A percentile compares a stretch with the other conserved stretches of the same genome.
Evolutionary conservation across 1,284 basidiomycete genomes (phyloP).

Genomic region (Phellopilus nigrolimitatus): DNA sequence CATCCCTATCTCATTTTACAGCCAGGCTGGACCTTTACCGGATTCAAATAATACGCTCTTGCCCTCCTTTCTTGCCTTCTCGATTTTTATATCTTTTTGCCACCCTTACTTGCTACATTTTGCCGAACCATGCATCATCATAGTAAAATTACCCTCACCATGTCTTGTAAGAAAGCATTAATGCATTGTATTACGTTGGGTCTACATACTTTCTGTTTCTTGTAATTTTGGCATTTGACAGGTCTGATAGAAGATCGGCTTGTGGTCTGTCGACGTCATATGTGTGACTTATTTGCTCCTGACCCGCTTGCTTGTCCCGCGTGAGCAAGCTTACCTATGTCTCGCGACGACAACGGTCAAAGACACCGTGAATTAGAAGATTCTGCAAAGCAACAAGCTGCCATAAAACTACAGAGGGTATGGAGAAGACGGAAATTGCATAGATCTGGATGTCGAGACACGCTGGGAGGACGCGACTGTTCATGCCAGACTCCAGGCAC

Average conservation of each 20-base stretch:
- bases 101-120: conserved; percentile 2
- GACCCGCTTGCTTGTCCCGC: too few relatives aligned
- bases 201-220: not conserved
- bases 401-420: conserved; percentile 29
- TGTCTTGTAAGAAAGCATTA: conserved; percentile 4
- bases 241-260: too few relatives aligned
- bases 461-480: conserved; percentile 42
- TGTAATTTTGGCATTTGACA: not conserved
- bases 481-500: conserved; percentile 39
- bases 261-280: too few relatives aligned
- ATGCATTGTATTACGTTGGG: conserved; percentile 2
- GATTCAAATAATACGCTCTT: conserved; percentile 38
- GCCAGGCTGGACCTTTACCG: conserved; percentile 73
- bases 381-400: conserved; percentile 22
- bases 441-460: conserved; percentile 32
- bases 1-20: conserved; percentile 83
- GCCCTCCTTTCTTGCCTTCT: conserved; percentile 25
- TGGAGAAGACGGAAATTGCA: conserved; percentile 28
- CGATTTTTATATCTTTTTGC: conserved; percentile 12
- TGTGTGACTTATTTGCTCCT: too few relatives aligned
- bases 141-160: not conserved
- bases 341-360: too few relatives aligned
- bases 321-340: too few relatives aligned
- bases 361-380: too few relatives aligned
- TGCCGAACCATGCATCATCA: not conserved